A percentile compares a stretch with the other conserved stretches of the same genome.
Conservation (phyloP, 2,329 filamentous ascomycete genomes). For the Monosporascus sp. region DNA sequence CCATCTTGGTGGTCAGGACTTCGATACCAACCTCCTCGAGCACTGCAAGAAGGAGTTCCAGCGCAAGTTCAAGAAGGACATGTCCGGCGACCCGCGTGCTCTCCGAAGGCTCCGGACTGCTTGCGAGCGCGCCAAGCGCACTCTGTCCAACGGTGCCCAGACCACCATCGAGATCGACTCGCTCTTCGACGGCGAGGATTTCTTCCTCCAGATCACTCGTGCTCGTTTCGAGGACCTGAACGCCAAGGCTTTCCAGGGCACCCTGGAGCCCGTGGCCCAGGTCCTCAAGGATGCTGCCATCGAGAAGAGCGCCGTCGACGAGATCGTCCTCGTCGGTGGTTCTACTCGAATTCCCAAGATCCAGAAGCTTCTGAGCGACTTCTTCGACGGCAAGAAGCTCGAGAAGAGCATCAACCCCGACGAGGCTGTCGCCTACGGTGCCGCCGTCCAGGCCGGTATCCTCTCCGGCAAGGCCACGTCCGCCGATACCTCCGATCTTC, state of each 20-base stretch:
- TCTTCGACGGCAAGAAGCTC: conserved; percentile 91
- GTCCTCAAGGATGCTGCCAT: conserved; percentile 97
- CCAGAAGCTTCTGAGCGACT: conserved; percentile 89
- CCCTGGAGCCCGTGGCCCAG: conserved; percentile 96
- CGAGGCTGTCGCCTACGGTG: conserved; percentile 96
- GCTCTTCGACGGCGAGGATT: conserved; percentile 94
- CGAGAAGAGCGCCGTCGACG: conserved; percentile 90
- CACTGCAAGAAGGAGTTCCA: conserved; percentile 97
- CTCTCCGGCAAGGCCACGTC: conserved; percentile 75
- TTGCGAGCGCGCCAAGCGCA: conserved; percentile 99
- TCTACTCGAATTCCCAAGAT: conserved; percentile 99
- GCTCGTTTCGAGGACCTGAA: conserved; percentile 99
- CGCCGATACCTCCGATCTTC: conserved; percentile 87
- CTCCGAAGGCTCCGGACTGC: conserved; percentile 99
- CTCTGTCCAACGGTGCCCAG: conserved; percentile 89
- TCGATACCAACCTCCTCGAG: conserved; percentile 95
- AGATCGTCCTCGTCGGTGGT: conserved; percentile 96
- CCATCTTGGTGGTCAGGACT: conserved; percentile 97
- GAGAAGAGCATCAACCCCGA: conserved; percentile 99
- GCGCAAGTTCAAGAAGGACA: conserved; percentile 92
- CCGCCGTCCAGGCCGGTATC: conserved; percentile 94
- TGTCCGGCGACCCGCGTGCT: conserved; percentile 91
- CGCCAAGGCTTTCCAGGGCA: conserved; percentile 99
- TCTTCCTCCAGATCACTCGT: conserved; percentile 95
- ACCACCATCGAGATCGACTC: conserved; percentile 94